Evolutionary conservation across 1,284 basidiomycete genomes (phyloP), one percentile per base, ranked within the genome.

Genomic region (Omphalotus olearius): DNA sequence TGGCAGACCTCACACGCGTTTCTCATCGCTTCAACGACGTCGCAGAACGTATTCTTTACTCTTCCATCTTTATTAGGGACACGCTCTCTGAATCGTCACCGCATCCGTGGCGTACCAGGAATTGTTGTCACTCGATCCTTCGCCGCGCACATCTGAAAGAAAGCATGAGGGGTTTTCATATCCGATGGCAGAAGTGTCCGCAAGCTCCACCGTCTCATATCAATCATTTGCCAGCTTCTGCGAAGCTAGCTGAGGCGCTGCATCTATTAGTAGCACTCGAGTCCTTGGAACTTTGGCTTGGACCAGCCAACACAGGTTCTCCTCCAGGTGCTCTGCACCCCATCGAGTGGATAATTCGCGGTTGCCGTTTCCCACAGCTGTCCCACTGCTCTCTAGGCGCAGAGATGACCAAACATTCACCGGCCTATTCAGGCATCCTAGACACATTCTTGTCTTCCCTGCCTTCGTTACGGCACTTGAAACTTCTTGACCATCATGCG

Each of bases 41-140:
- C 37, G 78, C 78, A 2, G 82, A 83, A 62, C 75, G 76, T 55
- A 61, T 79, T 28, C 74, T 85, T 40, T 85, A 85, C 61, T 64
- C 77, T 14, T 71, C 72, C 48, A 68, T 83, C 56, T 59, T 58
- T 57, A 72, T 84, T 56, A 64, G 62, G 46, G 82, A 84, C 57
- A 47, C 62, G 26, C 64, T 82, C 51, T 70, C 74, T n/a, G 66
- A 67, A 37, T 57, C 69, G 3, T 67, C 70, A 3, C 72, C 73
- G 17, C 52, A 66, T 11, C 79, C 79, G 0, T 63, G 62, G 56
- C 69, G 66, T 47, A 82, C 80, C 0, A 59, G 72, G 4, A 65
- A 68, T 54, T 82, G 78, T 69, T 82, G 76, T 62, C 61, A 72
- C 40, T 78, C 80, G n/a, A 69, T 85, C 60, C 60, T 69, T 13